Evolutionary conservation across 1,139 yeast species (phyloP), one percentile per base, ranked within the genome.

Genomic region (Yamadazyma buinensis): DNA sequence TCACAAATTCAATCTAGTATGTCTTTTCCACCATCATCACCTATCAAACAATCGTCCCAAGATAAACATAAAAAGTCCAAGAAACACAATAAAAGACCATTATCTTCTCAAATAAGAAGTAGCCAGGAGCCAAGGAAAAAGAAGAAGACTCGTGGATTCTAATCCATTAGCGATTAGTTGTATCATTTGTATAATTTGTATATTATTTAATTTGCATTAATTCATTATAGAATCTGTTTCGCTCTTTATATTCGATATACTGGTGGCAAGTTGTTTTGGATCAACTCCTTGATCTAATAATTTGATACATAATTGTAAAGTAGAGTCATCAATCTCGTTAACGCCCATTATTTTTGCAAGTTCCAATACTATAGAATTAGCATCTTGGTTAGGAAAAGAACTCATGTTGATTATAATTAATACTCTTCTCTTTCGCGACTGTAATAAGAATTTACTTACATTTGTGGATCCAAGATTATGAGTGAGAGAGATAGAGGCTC

Each of bases 211-310:
- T 11, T 25, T 21, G 7, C 27, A 30, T 37, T 35, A 44, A n/a
- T 37, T 27, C 32, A 44, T 38, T 17, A 47, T 48, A 15, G 55
- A 41, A 13, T 41, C 42, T n/a, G 61, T 53, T 38, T 61, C 67
- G 26, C 45, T 51, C 21, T 50, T 51, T 15, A 63, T 55, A 12
- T 49, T 52, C n/a, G 42, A 26, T 27, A 64, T 54, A 11, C 48
- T 48, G 12, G 40, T 37, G 0, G 71, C 70, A 37, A 65, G 49
- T 14, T 34, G 36, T 33, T 50, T 46, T 0, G 72, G 69, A 36
- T 64, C 65, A 14, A 62, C 60, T 4, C 71, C 71, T 41, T 61
- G 60, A 38, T 65, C 71, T 24, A 65, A 40, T 23, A 65, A 43
- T 35, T 61, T 62, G n/a, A 62, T 41, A 37, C 71, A 65, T 24